Evolutionary conservation across 2,329 filamentous ascomycete genomes (phyloP), one percentile per base, ranked within the genome.

Genomic region (Fusarium cicatricum): DNA sequence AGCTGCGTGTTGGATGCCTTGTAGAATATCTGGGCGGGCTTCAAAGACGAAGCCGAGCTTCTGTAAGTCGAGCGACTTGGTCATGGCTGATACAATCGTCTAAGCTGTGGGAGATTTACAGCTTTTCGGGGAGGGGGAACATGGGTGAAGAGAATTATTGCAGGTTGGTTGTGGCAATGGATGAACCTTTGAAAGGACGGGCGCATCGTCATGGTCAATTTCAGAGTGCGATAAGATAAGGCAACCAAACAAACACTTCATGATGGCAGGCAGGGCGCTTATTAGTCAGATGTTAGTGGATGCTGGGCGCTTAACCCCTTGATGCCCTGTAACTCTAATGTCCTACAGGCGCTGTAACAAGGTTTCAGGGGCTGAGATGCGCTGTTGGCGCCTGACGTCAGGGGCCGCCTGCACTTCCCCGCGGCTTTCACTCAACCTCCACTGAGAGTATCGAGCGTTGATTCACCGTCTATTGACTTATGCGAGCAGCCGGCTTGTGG

Each of bases 11-110:
- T 79, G 73, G 65, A 88, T 86, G 52, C 77, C 78, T 11, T 79
- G 70, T 15, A 87, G 66, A 54, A 87, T 82, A 60, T 87, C 84
- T 7, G 83, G 82, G 42, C 84, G 78, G 33, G 81, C 77, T 52
- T 80, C 73, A 68, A 88, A 86, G 61, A 85, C 78, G 51, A 76
- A 73, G 55, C 73, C 74, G 49, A 86, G 74, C 67, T 75, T 80
- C 69, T 83, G 72, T 54, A 70, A 72, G 65, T 86, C 82, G 36
- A 86, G 79, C 48, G 71, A 65, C 50, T 71, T 67, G 47, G 77
- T 66, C 79, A 82, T 82, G 59, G 37, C 70, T 48, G 17, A 38
- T 54, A 44, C 61, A 62, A 60, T 43, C 45, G 33, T 38, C 48
- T 52, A 28, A 39, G 28, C 38, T 26, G 28, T 43, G 45, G 32